Percentiles rank a stretch among this genome's conserved stretches.
These are phyloP conservation scores for Pseudogymnoascus sp. DNA, from an alignment of 2,329 filamentous ascomycete species.

Conservation along the genomic window DNA sequence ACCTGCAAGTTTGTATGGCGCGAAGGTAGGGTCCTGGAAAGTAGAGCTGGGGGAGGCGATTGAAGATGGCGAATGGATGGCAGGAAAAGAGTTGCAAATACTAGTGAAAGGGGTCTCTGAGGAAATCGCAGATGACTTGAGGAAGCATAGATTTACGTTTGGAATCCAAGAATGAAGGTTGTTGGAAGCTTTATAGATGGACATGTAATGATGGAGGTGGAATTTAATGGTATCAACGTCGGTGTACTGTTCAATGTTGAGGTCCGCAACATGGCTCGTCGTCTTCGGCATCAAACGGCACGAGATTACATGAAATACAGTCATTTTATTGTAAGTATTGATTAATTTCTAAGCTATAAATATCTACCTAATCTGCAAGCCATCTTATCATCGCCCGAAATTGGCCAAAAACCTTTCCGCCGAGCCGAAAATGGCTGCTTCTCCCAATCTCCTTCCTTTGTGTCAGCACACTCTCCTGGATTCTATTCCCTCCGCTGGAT, in stretches of 20 bases:
- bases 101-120: neutral
- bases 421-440: neutral
- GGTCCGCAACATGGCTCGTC: too few relatives aligned
- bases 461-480: neutral
- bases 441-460: neutral
- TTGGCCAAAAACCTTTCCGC: slow-evolving; percentile 1
- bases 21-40: neutral
- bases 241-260: too few relatives aligned
- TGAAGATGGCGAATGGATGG: neutral
- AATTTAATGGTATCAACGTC: too few relatives aligned
- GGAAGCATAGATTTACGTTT: neutral
- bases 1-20: neutral
- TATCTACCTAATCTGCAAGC: slow-evolving; percentile 8
- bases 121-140: neutral
- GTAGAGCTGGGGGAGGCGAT: neutral
- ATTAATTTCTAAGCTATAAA: slow-evolving; percentile 9
- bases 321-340: neutral
- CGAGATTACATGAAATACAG: neutral
- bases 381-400: neutral
- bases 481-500: slow-evolving; percentile 6
- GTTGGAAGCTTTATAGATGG: neutral
- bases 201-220: too few relatives aligned
- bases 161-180: neutral
- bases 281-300: neutral
- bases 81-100: neutral